Evolutionary conservation across 2,329 filamentous ascomycete genomes (phyloP), one percentile per base, ranked within the genome.

Genomic region (Massarina eburnea): DNA sequence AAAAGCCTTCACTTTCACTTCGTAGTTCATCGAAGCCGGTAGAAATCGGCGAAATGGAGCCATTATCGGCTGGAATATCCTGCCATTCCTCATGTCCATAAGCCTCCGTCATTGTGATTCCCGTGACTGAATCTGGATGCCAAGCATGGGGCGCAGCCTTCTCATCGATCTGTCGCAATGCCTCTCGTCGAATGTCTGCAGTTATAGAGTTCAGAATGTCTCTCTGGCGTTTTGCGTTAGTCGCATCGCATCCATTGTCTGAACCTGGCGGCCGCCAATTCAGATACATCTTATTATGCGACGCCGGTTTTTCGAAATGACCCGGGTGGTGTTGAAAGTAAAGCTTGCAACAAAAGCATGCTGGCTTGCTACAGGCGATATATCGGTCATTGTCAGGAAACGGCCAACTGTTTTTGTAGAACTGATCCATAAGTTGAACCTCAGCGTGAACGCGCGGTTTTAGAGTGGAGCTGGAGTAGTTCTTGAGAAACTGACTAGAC

Each of bases 351-450:
- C 73, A 76, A 46, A 76, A 74, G 43, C 78, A 81, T 3, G 79
- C 73, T 0, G 71, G 70, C 55, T 81, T 81, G 55, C 77, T 81
- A 46, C 73, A 77, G 3, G 72, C 77, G 10, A 81, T 72, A 50
- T 72, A 80, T 3, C 61, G 58, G 45, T 80, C 76, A 4, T 60
- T 43, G 2, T 59, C 63, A 3, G 66, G 62, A 49, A 76, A 80
- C 0, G 14, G 19, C 1, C 72, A 53, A 0, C 52, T 27, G 0
- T 54, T 54, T 4, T 50, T 40, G 48, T 71, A 59, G 49, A 80
- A 80, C 40, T 75, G 62, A 30, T 81, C 75, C 1, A 80, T 57
- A 3, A 78, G 58, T 42, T 74, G 68, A 3, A 80, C 60, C 51
- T 80, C 77, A 2, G 75, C 72, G 50, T 80, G 76, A 14, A 69